A percentile compares a stretch with the other conserved stretches of the same genome.
Conservation (phyloP, 2,329 filamentous ascomycete species). For the Aspergillus versicolor region DNA sequence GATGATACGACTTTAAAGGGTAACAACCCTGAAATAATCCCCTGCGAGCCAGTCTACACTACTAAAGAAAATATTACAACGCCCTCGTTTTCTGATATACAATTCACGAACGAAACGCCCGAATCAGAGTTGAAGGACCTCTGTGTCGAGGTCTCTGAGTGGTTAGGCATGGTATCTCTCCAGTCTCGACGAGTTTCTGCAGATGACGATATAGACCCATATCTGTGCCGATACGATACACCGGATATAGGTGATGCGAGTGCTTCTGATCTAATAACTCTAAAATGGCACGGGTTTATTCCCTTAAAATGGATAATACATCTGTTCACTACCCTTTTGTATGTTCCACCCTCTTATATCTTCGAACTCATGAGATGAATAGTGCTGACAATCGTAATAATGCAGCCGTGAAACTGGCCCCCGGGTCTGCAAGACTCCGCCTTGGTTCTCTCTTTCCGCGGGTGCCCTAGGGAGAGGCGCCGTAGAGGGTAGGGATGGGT, state of each 20-base stretch:
- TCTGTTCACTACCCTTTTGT: conserved; percentile 38
- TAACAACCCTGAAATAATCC: conserved; percentile 38
- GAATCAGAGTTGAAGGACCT: conserved; percentile 59
- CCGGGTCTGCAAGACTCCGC: conserved; percentile 5
- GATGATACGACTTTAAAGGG: conserved; percentile 35
- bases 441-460: conserved; percentile 38
- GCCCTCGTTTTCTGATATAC: conserved; percentile 31
- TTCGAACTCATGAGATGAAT: neutral
- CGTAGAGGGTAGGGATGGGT: conserved; percentile 42
- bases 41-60: conserved; percentile 26
- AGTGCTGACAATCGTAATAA: neutral
- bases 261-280: conserved; percentile 30
- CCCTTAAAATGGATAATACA: conserved; percentile 39
- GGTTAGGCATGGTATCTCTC: conserved; percentile 58
- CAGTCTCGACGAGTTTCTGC: conserved; percentile 38
- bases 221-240: conserved; percentile 44
- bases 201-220: conserved; percentile 43
- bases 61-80: conserved; percentile 27
- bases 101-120: conserved; percentile 29
- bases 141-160: conserved; percentile 59
- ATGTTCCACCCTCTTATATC: conserved; percentile 20
- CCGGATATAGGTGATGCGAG: conserved; percentile 29
- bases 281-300: conserved; percentile 47
- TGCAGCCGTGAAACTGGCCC: conserved; percentile 19
- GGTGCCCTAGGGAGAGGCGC: conserved; percentile 35